These are phyloP conservation scores for Platismatia glauca DNA, from an alignment of 495 filamentous ascomycete genomes.

Conservation along the genomic window DNA sequence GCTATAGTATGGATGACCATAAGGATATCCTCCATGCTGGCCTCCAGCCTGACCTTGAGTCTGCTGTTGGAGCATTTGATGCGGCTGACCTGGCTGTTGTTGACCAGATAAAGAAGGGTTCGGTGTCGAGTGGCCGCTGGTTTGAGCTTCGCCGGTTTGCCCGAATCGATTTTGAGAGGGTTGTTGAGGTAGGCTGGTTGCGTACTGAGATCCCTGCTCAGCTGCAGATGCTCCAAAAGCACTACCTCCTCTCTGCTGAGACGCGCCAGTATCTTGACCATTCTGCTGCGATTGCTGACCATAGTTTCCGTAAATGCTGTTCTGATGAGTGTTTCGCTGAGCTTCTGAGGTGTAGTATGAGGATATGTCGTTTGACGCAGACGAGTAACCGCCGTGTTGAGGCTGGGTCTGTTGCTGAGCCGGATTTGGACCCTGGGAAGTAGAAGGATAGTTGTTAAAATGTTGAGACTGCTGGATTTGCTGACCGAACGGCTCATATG, in stretches of 20 bases:
- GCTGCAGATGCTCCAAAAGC: constrained; percentile 65
- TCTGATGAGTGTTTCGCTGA: constrained; percentile 66
- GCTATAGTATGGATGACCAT: constrained; percentile 69
- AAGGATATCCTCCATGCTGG: constrained; percentile 50
- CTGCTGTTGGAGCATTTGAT: constrained; percentile 43
- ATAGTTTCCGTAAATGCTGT: constrained; percentile 76
- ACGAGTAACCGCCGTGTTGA: constrained; percentile 54
- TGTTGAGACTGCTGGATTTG: constrained; percentile 62
- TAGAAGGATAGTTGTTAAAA: constrained; percentile 47
- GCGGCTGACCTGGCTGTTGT: constrained; percentile 44
- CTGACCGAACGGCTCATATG: constrained; percentile 80
- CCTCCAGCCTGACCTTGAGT: constrained; percentile 53
- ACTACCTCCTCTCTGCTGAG: constrained; percentile 61
- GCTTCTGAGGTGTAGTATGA: constrained; percentile 82
- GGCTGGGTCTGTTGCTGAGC: constrained; percentile 40
- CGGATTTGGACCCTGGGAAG: constrained; percentile 35
- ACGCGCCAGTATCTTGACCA: constrained; percentile 62
- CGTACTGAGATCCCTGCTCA: constrained; percentile 69
- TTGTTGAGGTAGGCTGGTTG: constrained; percentile 51
- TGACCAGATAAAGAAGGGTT: constrained; percentile 67
- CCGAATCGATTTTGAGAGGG: constrained; percentile 59
- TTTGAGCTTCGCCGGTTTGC: constrained; percentile 59
- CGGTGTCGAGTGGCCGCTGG: constrained; percentile 80
- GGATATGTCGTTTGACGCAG: constrained; percentile 71
- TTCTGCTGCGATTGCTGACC: constrained; percentile 52